Evolutionary conservation across 495 filamentous ascomycete species (phyloP).

Genomic region (Durotheca rogersii): DNA sequence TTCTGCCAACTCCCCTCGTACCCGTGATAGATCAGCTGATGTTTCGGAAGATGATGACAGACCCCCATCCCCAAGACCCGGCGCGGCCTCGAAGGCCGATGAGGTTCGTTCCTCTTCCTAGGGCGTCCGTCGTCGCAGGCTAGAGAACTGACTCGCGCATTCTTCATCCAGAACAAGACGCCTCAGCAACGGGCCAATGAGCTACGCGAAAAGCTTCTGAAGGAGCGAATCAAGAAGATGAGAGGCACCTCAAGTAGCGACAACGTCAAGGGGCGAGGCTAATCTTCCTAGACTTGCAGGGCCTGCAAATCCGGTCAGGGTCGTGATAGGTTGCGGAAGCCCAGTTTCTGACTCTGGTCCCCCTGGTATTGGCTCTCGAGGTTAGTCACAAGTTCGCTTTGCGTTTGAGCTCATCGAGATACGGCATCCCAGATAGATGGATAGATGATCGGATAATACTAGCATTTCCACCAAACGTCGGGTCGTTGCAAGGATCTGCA

Average conservation of each 20-base stretch:
- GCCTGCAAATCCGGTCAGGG: conserved; percentile 15
- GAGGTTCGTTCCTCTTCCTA: conserved; percentile 47
- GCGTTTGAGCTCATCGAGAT: conserved; percentile 20
- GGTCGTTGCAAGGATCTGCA: too few relatives aligned
- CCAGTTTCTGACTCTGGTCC: conserved; percentile 1
- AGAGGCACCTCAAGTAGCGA: conserved; percentile 53
- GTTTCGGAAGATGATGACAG: conserved; percentile 58
- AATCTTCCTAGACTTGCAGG: conserved; percentile 42
- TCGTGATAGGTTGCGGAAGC: conserved; percentile 3
- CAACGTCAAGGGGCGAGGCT: conserved; percentile 46
- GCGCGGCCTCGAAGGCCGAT: conserved; percentile 34
- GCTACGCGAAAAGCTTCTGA: conserved; percentile 64
- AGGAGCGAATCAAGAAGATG: conserved; percentile 68
- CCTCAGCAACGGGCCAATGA: conserved; percentile 53
- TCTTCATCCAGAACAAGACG: conserved; percentile 42
- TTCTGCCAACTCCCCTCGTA: conserved; percentile 39
- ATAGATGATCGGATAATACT: too few relatives aligned
- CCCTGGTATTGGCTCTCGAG: conserved; percentile 19
- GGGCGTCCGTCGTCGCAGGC: conserved; percentile 23
- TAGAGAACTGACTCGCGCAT: conserved; percentile 32
- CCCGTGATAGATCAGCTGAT: conserved; percentile 61
- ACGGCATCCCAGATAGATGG: conserved; percentile 24
- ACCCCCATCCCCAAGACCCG: conserved; percentile 39
- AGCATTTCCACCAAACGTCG: too few relatives aligned
- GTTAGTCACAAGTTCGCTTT: conserved; percentile 23